A percentile compares a stretch with the other conserved stretches of the same genome.
phyloP scores from a whole-genome alignment of 805 yeast genomes.

The Grigorovia jiainica region DNA sequence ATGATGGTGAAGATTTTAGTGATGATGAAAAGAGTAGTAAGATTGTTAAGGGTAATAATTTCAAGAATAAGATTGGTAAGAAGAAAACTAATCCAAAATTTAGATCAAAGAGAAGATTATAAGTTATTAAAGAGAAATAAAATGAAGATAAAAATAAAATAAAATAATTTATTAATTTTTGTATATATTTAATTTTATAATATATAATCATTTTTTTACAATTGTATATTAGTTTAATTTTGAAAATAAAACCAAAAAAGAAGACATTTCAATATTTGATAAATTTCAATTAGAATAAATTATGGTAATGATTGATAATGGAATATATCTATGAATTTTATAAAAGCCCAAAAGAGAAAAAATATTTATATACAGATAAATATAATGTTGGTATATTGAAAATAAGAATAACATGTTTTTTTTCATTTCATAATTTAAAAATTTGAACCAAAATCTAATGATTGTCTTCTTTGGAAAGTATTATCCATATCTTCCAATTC shows the following conservation, averaged over 20 bases:
- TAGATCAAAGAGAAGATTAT: conserved; percentile 23
- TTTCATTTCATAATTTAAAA: neutral
- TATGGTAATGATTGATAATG: too few species aligned
- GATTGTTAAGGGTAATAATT: conserved; percentile 2
- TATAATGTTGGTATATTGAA: too few species aligned
- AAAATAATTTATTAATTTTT: too few species aligned
- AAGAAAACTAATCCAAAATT: conserved; percentile 21
- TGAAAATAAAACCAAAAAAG: too few species aligned
- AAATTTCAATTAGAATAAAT: too few species aligned
- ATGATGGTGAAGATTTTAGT: conserved; percentile 38
- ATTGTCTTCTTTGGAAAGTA: conserved; percentile 27
- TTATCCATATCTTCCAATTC: conserved; percentile 27
- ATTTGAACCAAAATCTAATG: conserved; percentile 15
- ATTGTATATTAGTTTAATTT: too few species aligned
- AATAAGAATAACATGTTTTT: too few species aligned
- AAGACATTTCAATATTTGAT: too few species aligned
- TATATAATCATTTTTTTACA: too few species aligned
- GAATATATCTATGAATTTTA: too few species aligned
- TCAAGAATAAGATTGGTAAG: conserved; percentile 21
- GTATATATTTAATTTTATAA: too few species aligned
- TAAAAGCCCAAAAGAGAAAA: too few species aligned
- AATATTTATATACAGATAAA: neutral
- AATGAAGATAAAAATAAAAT: neutral
- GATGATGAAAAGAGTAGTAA: conserved; percentile 35
- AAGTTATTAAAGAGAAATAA: neutral